These are phyloP conservation scores for Trametes meyenii DNA, from an alignment of 768 basidiomycete species.

Conservation along the genomic window DNA sequence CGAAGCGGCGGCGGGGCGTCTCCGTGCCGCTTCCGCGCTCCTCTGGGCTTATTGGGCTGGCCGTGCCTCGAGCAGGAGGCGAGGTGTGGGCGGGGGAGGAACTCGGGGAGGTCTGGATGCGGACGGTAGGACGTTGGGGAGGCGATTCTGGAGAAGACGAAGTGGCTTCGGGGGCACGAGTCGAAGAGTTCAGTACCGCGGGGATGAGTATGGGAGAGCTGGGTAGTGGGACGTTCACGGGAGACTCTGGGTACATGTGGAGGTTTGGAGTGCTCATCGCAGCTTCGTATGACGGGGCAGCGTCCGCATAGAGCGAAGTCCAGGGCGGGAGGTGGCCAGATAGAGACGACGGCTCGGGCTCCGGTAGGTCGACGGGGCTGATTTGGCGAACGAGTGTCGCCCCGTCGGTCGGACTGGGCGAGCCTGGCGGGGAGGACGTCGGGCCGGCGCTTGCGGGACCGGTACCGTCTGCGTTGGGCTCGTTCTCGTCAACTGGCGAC, in stretches of 20 bases:
- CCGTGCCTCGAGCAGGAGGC: background rate
- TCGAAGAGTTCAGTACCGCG: background rate
- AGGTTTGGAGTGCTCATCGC: slow-evolving; percentile 19
- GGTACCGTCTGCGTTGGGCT: background rate
- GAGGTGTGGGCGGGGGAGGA: background rate
- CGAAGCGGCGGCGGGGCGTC: slow-evolving; percentile 17
- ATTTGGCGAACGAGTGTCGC: background rate
- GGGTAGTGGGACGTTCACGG: slow-evolving; percentile 4
- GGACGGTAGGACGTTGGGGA: background rate
- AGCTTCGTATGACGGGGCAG: slow-evolving; percentile 17
- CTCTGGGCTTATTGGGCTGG: background rate
- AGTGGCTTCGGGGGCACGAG: background rate
- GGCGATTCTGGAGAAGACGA: background rate
- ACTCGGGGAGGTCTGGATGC: background rate
- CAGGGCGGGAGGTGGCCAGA: background rate
- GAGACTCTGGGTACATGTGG: background rate
- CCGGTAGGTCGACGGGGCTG: background rate
- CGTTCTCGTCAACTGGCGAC: slow-evolving; percentile 19
- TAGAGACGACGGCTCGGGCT: background rate
- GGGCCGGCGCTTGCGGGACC: background rate
- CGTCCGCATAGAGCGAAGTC: slow-evolving; percentile 4
- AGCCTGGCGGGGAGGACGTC: background rate
- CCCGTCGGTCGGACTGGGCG: background rate
- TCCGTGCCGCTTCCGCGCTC: slow-evolving; percentile 12
- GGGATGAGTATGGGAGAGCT: slow-evolving; percentile 6